Evolutionary conservation across 345 rosid species (phyloP).

Genomic region (Linum trigynum): DNA sequence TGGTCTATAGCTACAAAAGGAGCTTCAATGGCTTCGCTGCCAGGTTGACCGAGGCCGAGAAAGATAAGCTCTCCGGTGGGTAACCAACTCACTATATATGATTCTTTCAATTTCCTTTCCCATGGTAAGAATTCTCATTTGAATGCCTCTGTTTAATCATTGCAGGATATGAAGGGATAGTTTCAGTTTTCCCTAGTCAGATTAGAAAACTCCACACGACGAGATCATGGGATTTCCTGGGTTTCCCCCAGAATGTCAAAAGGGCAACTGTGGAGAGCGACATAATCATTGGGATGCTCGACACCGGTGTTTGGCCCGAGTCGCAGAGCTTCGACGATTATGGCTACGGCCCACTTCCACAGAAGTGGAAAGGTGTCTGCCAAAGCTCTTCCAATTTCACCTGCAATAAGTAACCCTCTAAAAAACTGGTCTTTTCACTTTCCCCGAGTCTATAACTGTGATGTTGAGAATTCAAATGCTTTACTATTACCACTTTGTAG

Average conservation of each 20-base stretch:
- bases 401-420: not conserved
- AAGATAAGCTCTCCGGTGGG: not conserved
- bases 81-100: no score
- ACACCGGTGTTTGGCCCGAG: conserved; percentile 2
- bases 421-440: not conserved
- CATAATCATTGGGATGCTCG: not conserved
- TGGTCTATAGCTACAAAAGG: not conserved
- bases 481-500: not conserved
- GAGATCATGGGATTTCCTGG: not conserved
- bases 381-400: not conserved
- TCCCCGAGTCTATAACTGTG: not conserved
- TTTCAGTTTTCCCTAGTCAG: not conserved
- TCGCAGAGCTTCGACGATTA: not conserved
- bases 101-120: no score
- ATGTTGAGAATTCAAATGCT: no score
- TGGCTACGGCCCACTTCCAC: not conserved
- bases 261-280: not conserved
- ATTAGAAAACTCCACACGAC: not conserved
- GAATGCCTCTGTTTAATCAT: not conserved
- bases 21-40: not conserved
- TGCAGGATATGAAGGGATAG: not conserved
- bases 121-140: no score
- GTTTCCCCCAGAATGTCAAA: not conserved
- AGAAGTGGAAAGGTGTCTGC: not conserved
- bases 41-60: not conserved